Percentiles rank a stretch among this genome's conserved stretches.
Conservation (phyloP, 2,329 filamentous ascomycete species). For the Sclerotinia trifoliorum region DNA sequence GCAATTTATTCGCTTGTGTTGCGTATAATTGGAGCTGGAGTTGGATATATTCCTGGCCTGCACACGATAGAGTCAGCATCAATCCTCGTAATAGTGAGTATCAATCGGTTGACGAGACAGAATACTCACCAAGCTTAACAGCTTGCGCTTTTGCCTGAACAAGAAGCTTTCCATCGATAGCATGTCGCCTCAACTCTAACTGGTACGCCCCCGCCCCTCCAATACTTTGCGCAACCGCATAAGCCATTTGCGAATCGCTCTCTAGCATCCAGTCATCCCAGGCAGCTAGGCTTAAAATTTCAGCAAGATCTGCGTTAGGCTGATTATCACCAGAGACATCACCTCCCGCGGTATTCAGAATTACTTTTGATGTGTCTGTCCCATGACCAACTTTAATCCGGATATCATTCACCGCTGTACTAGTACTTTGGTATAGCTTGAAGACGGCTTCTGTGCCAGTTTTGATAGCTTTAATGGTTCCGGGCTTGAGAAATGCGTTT, state of each 20-base stretch:
- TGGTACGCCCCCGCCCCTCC: background rate
- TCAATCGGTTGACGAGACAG: background rate
- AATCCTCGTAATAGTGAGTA: background rate
- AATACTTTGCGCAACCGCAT: background rate
- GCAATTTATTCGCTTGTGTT: background rate
- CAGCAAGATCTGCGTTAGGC: background rate
- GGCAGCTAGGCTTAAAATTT: background rate
- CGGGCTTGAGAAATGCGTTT: background rate
- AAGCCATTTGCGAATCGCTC: slow-evolving; percentile 2
- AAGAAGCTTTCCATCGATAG: slow-evolving; percentile 7
- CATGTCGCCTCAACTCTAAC: slow-evolving; percentile 3
- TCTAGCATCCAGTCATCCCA: slow-evolving; percentile 7
- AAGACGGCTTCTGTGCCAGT: background rate
- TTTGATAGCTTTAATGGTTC: background rate
- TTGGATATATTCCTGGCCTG: background rate
- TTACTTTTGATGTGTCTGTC: background rate
- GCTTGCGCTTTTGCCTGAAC: slow-evolving; percentile 7
- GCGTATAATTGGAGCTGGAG: background rate
- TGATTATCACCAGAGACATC: slow-evolving; percentile 3
- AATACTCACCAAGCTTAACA: slow-evolving; percentile 3
- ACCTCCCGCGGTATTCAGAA: background rate
- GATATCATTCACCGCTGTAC: background rate
- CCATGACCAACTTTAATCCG: background rate
- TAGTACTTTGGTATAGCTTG: slow-evolving; percentile 6
- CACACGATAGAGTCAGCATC: background rate